phyloP scores from a whole-genome alignment of 1,139 yeast species.

The Suhomyces maxii region DNA sequence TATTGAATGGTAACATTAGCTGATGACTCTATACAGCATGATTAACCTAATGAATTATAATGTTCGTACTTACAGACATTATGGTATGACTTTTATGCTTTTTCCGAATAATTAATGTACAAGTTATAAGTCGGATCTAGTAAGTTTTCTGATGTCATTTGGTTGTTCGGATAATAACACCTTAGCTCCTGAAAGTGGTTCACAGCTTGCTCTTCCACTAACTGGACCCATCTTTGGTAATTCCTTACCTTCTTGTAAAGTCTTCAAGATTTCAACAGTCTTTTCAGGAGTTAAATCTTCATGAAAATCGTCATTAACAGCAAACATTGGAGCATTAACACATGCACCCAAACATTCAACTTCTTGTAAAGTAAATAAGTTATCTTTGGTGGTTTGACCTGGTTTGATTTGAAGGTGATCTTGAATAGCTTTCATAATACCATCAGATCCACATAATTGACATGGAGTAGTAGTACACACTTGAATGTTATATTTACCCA shows the following conservation, averaged over 20 bases:
- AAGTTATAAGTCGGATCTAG: constrained; percentile 48
- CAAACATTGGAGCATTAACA: constrained; percentile 89
- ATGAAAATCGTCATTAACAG: constrained; percentile 77
- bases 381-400: constrained; percentile 78
- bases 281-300: constrained; percentile 79
- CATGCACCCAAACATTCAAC: constrained; percentile 94
- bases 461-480: constrained; percentile 92
- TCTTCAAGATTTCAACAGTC: constrained; percentile 61
- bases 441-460: constrained; percentile 81
- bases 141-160: constrained; percentile 62
- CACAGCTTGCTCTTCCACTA: constrained; percentile 68
- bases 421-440: constrained; percentile 68
- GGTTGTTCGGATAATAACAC: constrained; percentile 64
- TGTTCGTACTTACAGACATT: not conserved
- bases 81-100: constrained; percentile 1
- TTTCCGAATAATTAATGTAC: constrained; percentile 10
- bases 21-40: not conserved
- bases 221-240: constrained; percentile 67
- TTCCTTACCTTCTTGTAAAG: constrained; percentile 63
- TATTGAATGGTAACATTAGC: not conserved
- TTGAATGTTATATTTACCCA: constrained; percentile 83
- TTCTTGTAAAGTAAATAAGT: constrained; percentile 78
- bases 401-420: constrained; percentile 65
- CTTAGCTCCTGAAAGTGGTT: constrained; percentile 73
- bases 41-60: not conserved